Percentiles rank a stretch among this genome's conserved stretches.
Evolutionary conservation across 2,329 filamentous ascomycete species (phyloP).

Genomic region (Aspergillus pseudoviridinutans): DNA sequence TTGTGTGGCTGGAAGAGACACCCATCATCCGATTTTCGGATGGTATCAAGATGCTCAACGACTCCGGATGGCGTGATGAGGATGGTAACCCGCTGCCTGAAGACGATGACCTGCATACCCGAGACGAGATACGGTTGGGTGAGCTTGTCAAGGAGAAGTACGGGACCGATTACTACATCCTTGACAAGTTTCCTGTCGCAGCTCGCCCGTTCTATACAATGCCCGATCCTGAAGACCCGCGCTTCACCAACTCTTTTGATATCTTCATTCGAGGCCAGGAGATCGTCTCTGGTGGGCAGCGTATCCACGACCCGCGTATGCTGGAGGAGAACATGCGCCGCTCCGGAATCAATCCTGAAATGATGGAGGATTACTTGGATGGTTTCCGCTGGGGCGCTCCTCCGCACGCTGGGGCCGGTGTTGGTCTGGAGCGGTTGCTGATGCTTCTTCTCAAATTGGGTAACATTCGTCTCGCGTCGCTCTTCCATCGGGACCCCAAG

Average conservation of each 20-base stretch:
- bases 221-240: slow-evolving; percentile 67
- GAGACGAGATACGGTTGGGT: slow-evolving; percentile 82
- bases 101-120: slow-evolving; percentile 76
- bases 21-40: slow-evolving; percentile 76
- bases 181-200: slow-evolving; percentile 85
- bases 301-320: slow-evolving; percentile 75
- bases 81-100: slow-evolving; percentile 67
- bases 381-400: slow-evolving; percentile 86
- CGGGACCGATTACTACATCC: slow-evolving; percentile 84
- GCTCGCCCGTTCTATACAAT: slow-evolving; percentile 91
- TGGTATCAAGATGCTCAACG: slow-evolving; percentile 74
- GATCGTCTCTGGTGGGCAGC: slow-evolving; percentile 86
- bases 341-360: slow-evolving; percentile 70
- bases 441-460: slow-evolving; percentile 82
- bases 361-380: slow-evolving; percentile 85
- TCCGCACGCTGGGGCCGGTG: slow-evolving; percentile 84
- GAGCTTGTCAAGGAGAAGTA: slow-evolving; percentile 82
- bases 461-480: slow-evolving; percentile 81
- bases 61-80: slow-evolving; percentile 72
- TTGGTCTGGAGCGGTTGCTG: slow-evolving; percentile 83
- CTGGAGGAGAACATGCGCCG: slow-evolving; percentile 74
- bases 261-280: slow-evolving; percentile 93
- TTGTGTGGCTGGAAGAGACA: slow-evolving; percentile 83
- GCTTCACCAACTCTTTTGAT: slow-evolving; percentile 86
- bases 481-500: slow-evolving; percentile 86